Percentiles rank a stretch among this genome's conserved stretches.
Evolutionary conservation across 1,284 basidiomycete genomes (phyloP).

Genomic region (Violaceomyces palustris): DNA sequence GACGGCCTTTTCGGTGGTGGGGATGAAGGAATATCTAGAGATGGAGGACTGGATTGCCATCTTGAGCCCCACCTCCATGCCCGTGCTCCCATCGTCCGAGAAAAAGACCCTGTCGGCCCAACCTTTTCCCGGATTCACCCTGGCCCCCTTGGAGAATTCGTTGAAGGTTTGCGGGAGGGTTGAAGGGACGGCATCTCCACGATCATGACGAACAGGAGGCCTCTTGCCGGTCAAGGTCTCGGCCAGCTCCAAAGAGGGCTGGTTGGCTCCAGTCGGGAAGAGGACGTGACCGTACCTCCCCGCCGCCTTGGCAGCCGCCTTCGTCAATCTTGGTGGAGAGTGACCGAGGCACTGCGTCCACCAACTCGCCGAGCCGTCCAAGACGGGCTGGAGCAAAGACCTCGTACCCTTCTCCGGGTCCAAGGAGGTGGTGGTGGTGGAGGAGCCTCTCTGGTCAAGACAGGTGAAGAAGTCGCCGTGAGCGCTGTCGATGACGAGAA

Average conservation of each 20-base stretch:
- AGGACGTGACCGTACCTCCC: constrained; percentile 96
- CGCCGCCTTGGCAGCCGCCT: constrained; percentile 81
- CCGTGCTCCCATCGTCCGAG: constrained; percentile 90
- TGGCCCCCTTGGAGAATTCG: too few relatives aligned
- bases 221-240: constrained; percentile 62
- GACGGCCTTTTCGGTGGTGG: constrained; percentile 19
- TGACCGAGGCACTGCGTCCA: constrained; percentile 96
- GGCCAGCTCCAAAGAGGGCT: constrained; percentile 74
- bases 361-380: constrained; percentile 94
- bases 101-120: constrained; percentile 92
- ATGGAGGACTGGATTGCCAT: constrained; percentile 62
- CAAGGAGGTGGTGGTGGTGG: too few relatives aligned
- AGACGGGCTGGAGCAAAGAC: constrained; percentile 63
- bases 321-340: constrained; percentile 67
- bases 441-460: constrained; percentile 16
- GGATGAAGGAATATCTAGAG: constrained; percentile 20
- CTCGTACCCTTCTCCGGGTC: too few relatives aligned
- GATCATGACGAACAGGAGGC: too few relatives aligned
- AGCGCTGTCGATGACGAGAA: constrained; percentile 76
- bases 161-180: too few relatives aligned
- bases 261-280: constrained; percentile 82
- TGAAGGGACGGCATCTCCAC: too few relatives aligned
- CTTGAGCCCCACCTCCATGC: constrained; percentile 92
- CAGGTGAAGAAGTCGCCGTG: constrained; percentile 72
- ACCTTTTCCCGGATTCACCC: constrained; percentile 69